These are phyloP conservation scores for Rhodosorus marinus DNA, from an alignment of 23 red algal species.

Conservation along the genomic window DNA sequence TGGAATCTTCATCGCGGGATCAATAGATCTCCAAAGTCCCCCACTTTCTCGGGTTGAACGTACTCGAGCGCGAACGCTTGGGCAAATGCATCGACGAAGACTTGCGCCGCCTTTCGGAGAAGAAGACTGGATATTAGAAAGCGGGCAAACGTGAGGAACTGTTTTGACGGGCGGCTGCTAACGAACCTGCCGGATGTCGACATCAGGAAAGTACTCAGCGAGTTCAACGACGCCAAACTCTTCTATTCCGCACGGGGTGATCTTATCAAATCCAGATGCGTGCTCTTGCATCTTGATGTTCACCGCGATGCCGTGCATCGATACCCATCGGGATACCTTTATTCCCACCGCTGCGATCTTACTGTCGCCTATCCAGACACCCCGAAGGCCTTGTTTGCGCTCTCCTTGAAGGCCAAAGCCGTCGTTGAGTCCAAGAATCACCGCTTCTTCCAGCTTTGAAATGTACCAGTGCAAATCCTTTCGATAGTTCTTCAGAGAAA, in stretches of 20 bases:
- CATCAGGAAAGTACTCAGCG: not conserved
- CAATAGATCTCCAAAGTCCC: too few relatives aligned
- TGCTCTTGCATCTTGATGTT: slow-evolving; percentile 51
- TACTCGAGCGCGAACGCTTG: too few relatives aligned
- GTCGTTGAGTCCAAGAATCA: too few relatives aligned
- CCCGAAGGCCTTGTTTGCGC: slow-evolving; percentile 31
- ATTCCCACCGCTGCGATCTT: slow-evolving; percentile 68
- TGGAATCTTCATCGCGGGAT: too few relatives aligned
- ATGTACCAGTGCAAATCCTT: slow-evolving; percentile 80
- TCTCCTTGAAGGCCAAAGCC: slow-evolving; percentile 6
- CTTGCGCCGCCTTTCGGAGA: too few relatives aligned
- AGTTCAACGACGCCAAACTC: slow-evolving; percentile 20
- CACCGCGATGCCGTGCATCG: slow-evolving; percentile 72
- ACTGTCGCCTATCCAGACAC: slow-evolving; percentile 69
- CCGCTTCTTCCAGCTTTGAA: slow-evolving; percentile 33
- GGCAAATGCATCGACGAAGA: too few relatives aligned
- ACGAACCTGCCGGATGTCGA: too few relatives aligned
- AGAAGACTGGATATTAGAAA: too few relatives aligned
- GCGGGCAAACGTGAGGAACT: too few relatives aligned
- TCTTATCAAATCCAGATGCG: slow-evolving; percentile 32
- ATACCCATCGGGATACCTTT: slow-evolving; percentile 67
- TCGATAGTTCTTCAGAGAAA: slow-evolving; percentile 19
- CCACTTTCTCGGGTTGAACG: too few relatives aligned
- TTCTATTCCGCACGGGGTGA: slow-evolving; percentile 50
- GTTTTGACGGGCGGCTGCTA: too few relatives aligned